phyloP scores from a whole-genome alignment of 2,329 filamentous ascomycete species.

The Sporothrix protearum region DNA sequence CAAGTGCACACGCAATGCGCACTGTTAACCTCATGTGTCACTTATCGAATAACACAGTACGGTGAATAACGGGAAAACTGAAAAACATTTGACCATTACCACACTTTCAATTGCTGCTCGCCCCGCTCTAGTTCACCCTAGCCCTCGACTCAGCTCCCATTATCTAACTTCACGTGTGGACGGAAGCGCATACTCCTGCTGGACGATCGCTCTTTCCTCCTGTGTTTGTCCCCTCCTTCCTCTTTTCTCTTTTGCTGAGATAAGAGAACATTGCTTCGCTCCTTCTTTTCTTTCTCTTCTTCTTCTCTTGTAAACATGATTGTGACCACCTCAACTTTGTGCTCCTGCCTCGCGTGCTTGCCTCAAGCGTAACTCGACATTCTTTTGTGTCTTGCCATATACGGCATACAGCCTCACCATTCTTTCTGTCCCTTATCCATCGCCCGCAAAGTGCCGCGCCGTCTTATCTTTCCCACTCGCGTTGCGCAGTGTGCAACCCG shows the following conservation, averaged over 20 bases:
- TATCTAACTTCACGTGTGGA: not conserved
- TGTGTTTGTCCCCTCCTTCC: not conserved
- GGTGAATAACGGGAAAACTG: not conserved
- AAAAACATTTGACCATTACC: not conserved
- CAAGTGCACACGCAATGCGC: not conserved
- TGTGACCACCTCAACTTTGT: not conserved
- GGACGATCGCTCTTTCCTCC: constrained; percentile 16
- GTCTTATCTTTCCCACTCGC: not conserved
- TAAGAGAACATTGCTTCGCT: not conserved
- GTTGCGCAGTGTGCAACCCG: not conserved
- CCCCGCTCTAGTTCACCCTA: not conserved
- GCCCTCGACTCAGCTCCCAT: not conserved
- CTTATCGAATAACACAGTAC: not conserved
- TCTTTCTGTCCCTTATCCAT: constrained; percentile 28
- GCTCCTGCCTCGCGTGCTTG: no score
- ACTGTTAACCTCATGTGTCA: not conserved
- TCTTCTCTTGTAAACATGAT: not conserved
- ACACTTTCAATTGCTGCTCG: no score
- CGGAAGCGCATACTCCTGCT: not conserved
- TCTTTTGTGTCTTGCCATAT: not conserved
- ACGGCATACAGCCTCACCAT: not conserved
- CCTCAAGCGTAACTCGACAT: not conserved
- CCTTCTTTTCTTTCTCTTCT: constrained; percentile 29
- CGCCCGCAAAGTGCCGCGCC: not conserved
- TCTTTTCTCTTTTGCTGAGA: not conserved